Base-by-base conservation (phyloP, 176 grass and related monocot species). In the Guadua angustifolia region DNA sequence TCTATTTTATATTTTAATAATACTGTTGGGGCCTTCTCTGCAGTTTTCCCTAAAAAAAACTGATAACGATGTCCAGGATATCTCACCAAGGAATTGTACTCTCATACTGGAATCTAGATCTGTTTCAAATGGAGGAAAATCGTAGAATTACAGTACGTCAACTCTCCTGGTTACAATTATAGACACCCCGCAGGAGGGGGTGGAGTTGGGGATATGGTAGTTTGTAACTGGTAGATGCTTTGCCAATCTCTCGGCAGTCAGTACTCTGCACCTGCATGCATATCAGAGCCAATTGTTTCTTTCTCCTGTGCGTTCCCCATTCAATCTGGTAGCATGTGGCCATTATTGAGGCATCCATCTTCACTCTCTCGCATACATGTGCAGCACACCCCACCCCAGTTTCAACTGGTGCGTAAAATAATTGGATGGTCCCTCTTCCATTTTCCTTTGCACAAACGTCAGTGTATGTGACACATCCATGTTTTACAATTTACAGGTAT, bases 321-420 rank as follows among this genome's bases (percentile, higher is more conserved):
- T 33, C 66, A 44, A 21, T 53, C 22, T 44, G 22, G 74, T 70
- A 21, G 36, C 69, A 91, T 91, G 85, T 83, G 89, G 43, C 60
- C 68, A 90, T 79, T 79, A 86, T 83, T 90, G 79, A 74, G 67
- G 40, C 66, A 78, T 77, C 25, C 45, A 26, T 83, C 81, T 79
- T 12, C 22, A 11, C 55, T 64, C 44, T 65, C 69, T 39, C 61
- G 60, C 82, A 52, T 14, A 73, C 88, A 90, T 78, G 79, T 90
- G 88, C 84, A 78, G 45, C 83, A 61, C 55, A 7, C 40, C 40
- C 40, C 40, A 1, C 84, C 49, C 39, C 51, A 36, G 74, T 44
- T 83, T 86, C 60, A 68, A 75, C 88, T 59, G 38, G 69, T 21
- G 61, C 51, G 3, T 29, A 44, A 36, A 40, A 69, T 74, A 87